Evolutionary conservation across 2,329 filamentous ascomycete genomes (phyloP), one percentile per base, ranked within the genome.

Genomic region (Trichoderma sp.): DNA sequence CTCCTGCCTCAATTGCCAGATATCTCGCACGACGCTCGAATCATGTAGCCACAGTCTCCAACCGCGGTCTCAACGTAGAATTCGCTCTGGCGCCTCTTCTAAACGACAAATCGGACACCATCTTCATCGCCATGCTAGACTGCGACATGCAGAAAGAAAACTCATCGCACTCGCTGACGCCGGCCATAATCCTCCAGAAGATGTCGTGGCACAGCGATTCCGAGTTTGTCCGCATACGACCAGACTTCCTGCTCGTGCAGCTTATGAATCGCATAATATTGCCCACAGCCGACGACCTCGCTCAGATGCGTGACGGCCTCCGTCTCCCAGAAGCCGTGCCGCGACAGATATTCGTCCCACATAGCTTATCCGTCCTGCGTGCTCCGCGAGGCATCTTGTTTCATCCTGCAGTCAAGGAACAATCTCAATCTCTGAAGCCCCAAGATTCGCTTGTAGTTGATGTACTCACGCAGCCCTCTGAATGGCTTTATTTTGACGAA

Each of bases 181-280:
- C 79, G 1, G 78, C 80, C 0, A 80, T 82, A 3, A 38, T 86
- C 7, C 78, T 82, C 2, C 81, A 82, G 53, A 78, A 78, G 38
- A 78, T 78, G 11, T 77, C 80, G 6, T 81, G 81, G 81, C 79
- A 81, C 14, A 81, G 77, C 60, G 78, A 81, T 7, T 77, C 80
- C 1, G 74, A 79, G 16, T 82, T 82, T 60, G 78, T 81, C 14
- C 77, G 81, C 4, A 80, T 82, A 14, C 76, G 79, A 3, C 78
- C 81, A 8, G 79, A 81, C 2, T 77, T 80, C 11, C 63, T 82
- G 3, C 78, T 76, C 0, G 72, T 81, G 12, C 78, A 76, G 6
- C 78, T 80, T 71, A 81, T 80, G 81, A 81, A 81, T 67, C 80
- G 69, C 50, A 79, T 81, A 31, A 76, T 81, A 35, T 74, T 80